Evolutionary conservation across 768 basidiomycete genomes (phyloP).

Genomic region (Termitomyces sp.): DNA sequence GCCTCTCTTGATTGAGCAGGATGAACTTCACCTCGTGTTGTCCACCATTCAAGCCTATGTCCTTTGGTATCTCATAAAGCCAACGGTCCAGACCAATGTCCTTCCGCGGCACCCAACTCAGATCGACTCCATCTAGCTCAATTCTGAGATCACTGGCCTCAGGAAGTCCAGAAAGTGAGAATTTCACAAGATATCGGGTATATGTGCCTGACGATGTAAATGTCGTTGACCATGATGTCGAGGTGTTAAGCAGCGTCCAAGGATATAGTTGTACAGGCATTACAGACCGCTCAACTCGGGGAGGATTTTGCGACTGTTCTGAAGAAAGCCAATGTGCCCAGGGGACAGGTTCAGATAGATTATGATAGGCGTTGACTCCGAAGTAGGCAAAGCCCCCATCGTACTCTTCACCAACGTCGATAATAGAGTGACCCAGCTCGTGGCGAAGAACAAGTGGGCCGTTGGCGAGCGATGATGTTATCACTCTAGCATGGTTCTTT

Average conservation of each 20-base stretch:
- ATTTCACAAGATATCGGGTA: constrained; percentile 54
- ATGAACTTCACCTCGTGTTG: constrained; percentile 56
- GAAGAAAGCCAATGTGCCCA: constrained; percentile 72
- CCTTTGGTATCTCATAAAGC: constrained; percentile 60
- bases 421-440: constrained; percentile 78
- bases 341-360: constrained; percentile 38
- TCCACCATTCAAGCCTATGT: constrained; percentile 38
- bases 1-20: constrained; percentile 39
- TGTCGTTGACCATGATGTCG: constrained; percentile 49
- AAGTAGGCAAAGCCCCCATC: constrained; percentile 74
- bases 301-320: constrained; percentile 20
- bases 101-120: constrained; percentile 52
- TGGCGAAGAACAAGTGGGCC: constrained; percentile 74
- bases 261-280: constrained; percentile 77
- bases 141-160: constrained; percentile 46
- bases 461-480: constrained; percentile 70
- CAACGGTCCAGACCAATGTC: constrained; percentile 67
- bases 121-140: constrained; percentile 53
- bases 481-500: constrained; percentile 42
- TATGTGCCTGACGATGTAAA: constrained; percentile 66
- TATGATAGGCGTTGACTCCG: constrained; percentile 57
- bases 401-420: constrained; percentile 78
- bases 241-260: constrained; percentile 66
- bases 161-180: constrained; percentile 72
- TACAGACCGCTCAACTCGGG: constrained; percentile 57